Conservation (phyloP, 1,139 yeast species). For the Debaryomycetaceae sp. region DNA sequence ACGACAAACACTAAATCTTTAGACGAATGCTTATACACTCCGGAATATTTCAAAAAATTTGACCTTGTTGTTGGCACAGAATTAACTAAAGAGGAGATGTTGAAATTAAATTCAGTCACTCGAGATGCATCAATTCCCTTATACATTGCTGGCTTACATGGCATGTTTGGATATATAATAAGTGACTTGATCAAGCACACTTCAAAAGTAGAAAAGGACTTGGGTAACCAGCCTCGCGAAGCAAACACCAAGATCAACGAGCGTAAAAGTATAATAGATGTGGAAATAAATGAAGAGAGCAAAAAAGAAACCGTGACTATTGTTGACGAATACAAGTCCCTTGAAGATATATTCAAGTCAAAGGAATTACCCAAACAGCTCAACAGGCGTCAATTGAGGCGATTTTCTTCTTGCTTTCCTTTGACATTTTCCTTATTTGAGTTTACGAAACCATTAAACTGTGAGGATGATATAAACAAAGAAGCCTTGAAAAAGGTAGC, state of each 20-base stretch:
- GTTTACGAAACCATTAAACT: slow-evolving; percentile 23
- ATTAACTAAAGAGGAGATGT: slow-evolving; percentile 39
- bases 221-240: slow-evolving; percentile 51
- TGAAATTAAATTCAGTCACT: slow-evolving; percentile 48
- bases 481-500: slow-evolving; percentile 27
- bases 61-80: slow-evolving; percentile 80
- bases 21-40: slow-evolving; percentile 16
- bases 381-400: slow-evolving; percentile 53
- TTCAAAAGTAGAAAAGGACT: slow-evolving; percentile 37
- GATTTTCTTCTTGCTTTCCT: slow-evolving; percentile 62
- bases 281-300: slow-evolving; percentile 26
- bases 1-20: slow-evolving; percentile 37
- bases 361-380: slow-evolving; percentile 42
- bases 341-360: slow-evolving; percentile 30
- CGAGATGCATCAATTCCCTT: slow-evolving; percentile 60
- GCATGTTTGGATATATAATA: slow-evolving; percentile 79
- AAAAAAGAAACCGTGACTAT: slow-evolving; percentile 54
- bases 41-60: slow-evolving; percentile 52
- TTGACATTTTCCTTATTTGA: slow-evolving; percentile 56
- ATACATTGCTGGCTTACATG: slow-evolving; percentile 68
- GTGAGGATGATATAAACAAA: slow-evolving; percentile 28
- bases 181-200: slow-evolving; percentile 71
- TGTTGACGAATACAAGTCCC: slow-evolving; percentile 47
- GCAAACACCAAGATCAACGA: slow-evolving; percentile 44
- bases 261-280: slow-evolving; percentile 51